Evolutionary conservation across 106 monocot species (phyloP).

Genomic region (Triglochin maritima): DNA sequence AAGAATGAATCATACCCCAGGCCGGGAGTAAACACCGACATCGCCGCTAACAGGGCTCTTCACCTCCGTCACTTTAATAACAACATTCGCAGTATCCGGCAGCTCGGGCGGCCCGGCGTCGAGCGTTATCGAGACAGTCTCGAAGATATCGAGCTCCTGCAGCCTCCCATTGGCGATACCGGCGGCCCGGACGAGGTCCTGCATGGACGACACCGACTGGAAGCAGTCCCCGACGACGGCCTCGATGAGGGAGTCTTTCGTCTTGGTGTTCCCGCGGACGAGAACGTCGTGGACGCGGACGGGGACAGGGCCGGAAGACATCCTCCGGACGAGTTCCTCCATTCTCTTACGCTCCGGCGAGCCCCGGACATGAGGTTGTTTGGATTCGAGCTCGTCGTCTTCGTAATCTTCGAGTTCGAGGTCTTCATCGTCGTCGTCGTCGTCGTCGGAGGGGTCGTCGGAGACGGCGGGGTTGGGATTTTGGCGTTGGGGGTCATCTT

Average conservation of each 20-base stretch:
- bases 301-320: conserved; percentile 3
- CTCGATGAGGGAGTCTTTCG: conserved; percentile 16
- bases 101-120: conserved; percentile 22
- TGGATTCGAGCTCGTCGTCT: conserved; percentile 7
- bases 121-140: conserved; percentile 14
- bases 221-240: conserved; percentile 14
- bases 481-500: too few relatives aligned
- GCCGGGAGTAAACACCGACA: conserved; percentile 18
- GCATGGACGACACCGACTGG: conserved; percentile 14
- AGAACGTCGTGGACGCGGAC: conserved; percentile 23
- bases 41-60: conserved; percentile 22
- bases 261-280: conserved; percentile 16
- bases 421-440: conserved; percentile 4
- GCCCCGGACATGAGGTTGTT: background rate
- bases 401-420: conserved; percentile 1
- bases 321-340: conserved; percentile 7
- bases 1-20: conserved; percentile 11
- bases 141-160: conserved; percentile 17
- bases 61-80: conserved; percentile 20
- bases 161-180: conserved; percentile 15
- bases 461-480: too few relatives aligned
- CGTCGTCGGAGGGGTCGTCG: background rate
- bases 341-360: conserved; percentile 7
- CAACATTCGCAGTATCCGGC: conserved; percentile 21
- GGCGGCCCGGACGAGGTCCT: conserved; percentile 20